Evolutionary conservation across 208 protist species (phyloP).

Genomic region (Porcisia deanei): DNA sequence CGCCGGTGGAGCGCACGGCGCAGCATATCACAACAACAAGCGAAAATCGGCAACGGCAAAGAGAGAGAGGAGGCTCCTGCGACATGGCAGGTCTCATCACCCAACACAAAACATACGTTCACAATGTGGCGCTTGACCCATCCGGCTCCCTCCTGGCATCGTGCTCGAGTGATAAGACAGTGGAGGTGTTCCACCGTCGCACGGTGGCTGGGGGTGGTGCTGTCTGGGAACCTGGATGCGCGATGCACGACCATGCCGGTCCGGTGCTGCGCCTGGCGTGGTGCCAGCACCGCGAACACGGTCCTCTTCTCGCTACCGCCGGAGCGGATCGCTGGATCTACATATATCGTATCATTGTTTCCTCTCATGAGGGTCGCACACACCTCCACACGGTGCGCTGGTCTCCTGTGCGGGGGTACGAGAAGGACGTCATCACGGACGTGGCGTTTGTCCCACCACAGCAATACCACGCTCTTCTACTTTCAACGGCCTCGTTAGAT

Average conservation of each 20-base stretch:
- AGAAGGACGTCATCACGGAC: conserved; percentile 90
- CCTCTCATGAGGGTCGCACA: conserved; percentile 51
- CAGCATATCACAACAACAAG: too few relatives aligned
- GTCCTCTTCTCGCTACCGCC: conserved; percentile 76
- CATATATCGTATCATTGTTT: conserved; percentile 80
- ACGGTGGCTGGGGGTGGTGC: conserved; percentile 18
- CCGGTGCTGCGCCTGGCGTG: conserved; percentile 81
- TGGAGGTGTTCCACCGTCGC: conserved; percentile 76
- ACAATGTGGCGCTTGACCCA: conserved; percentile 82
- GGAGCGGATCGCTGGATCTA: conserved; percentile 87
- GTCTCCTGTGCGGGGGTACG: conserved; percentile 71
- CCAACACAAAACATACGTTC: conserved; percentile 77
- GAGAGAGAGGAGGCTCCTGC: neutral
- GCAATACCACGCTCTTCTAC: conserved; percentile 74
- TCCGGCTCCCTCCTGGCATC: conserved; percentile 77
- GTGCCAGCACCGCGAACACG: conserved; percentile 84
- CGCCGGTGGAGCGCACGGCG: neutral
- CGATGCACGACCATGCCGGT: conserved; percentile 76
- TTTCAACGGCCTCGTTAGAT: conserved; percentile 88
- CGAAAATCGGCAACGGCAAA: neutral
- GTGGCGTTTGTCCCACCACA: conserved; percentile 86
- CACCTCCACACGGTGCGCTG: conserved; percentile 53
- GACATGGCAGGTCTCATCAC: conserved; percentile 59
- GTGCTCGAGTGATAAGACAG: conserved; percentile 87
- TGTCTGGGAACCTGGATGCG: conserved; percentile 65